Evolutionary conservation across 202 grass and related monocot genomes (phyloP), one percentile per base, ranked within the genome.

Genomic region (Digitaria exilis): DNA sequence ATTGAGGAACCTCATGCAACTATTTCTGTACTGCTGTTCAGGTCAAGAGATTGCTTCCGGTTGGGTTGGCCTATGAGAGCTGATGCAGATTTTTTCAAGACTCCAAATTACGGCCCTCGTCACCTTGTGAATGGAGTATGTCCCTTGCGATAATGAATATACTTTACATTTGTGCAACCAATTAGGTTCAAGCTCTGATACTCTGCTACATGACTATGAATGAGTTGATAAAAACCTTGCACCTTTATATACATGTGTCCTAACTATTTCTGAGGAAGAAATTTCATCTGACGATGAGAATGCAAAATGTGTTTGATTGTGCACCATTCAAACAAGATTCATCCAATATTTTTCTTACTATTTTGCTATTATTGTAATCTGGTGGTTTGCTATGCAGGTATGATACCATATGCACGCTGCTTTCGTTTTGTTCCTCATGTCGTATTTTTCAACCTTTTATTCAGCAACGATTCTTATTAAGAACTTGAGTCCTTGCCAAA

Each of bases 61-160:
- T 71, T 98, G 86, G 85, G 96, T 28, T 98, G 95, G 95, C 95
- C 95, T 77, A 98, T 98, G 95, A 87, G 95, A 88, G 51, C 55
- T 80, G 87, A 93, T 71, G 91, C 92, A 37, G 96, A 98, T 88
- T 98, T 95, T 88, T 98, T 98, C 84, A 89, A 82, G 76, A 76
- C 86, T 79, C 65, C 84, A 8, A 59, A 84, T 46, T 57, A 78
- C 70, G 51, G 14, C 49, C 0, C n/a, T 62, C 68, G 2, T 54
- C 57, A 82, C 48, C 81, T 60, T 41, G 35, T 61, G 24, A 84
- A 87, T 82, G 84, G 75, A 75, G 92, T 93, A 91, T 66, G 88
- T 89, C 0, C 31, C 55, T 60, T 79, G 29, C 61, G 4, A 73
- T 78, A 77, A 57, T 21, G 16, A 58, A 66, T 73, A 41, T 69